These are phyloP conservation scores for Pulveroboletus sp. DNA, from an alignment of 768 basidiomycete genomes.

Conservation along the genomic window DNA sequence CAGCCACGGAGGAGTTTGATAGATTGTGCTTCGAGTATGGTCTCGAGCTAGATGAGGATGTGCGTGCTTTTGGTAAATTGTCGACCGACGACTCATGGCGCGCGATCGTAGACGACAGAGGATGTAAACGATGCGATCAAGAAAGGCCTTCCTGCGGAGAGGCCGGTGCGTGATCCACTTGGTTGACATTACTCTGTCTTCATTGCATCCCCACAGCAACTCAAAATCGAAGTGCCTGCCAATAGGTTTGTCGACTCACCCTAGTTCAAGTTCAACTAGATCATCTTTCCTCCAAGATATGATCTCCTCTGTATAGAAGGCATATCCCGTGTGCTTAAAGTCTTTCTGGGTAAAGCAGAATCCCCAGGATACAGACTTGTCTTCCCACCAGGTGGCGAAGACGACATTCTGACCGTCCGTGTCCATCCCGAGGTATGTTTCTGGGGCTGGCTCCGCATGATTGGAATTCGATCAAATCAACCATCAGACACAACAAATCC, in stretches of 20 bases:
- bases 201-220: slow-evolving; percentile 53
- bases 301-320: slow-evolving; percentile 98
- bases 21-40: slow-evolving; percentile 96
- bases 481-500: slow-evolving; percentile 67
- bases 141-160: slow-evolving; percentile 80
- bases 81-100: not conserved
- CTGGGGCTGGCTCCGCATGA: not conserved
- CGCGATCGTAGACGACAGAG: slow-evolving; percentile 68
- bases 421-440: slow-evolving; percentile 66
- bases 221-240: slow-evolving; percentile 99
- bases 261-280: not conserved
- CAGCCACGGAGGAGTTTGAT: slow-evolving; percentile 94
- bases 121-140: slow-evolving; percentile 79
- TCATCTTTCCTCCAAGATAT: slow-evolving; percentile 54
- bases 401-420: slow-evolving; percentile 59
- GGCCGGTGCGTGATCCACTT: slow-evolving; percentile 53
- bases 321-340: slow-evolving; percentile 77
- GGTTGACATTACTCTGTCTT: not conserved
- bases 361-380: slow-evolving; percentile 71
- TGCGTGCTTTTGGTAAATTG: slow-evolving; percentile 37
- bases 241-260: slow-evolving; percentile 58
- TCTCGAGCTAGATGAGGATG: slow-evolving; percentile 96
- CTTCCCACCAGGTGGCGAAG: slow-evolving; percentile 67
- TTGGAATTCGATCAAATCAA: not conserved
- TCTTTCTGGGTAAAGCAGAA: slow-evolving; percentile 70